Evolutionary conservation across 2,329 filamentous ascomycete genomes (phyloP).

Genomic region (Graphiopsis chlorocephala): DNA sequence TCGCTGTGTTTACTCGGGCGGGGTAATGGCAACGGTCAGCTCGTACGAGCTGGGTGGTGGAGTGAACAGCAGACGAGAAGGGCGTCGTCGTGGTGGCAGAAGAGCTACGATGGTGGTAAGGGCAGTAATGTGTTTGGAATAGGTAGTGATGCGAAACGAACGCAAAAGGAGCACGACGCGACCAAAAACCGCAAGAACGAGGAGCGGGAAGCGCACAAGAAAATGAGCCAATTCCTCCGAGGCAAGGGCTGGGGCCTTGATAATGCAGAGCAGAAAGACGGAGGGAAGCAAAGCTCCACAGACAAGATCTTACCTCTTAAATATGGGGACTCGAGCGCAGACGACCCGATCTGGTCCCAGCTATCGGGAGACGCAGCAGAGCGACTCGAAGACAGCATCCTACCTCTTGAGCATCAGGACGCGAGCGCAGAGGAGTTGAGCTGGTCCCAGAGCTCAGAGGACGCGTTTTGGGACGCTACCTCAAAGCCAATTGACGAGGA

Average conservation of each 20-base stretch:
- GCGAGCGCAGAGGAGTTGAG: neutral
- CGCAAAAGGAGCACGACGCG: neutral
- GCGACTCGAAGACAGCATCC: neutral
- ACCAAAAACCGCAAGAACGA: neutral
- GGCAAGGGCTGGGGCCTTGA: neutral
- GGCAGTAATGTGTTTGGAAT: neutral
- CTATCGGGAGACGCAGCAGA: neutral
- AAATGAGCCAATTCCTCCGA: neutral
- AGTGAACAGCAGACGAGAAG: neutral
- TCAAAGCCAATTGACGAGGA: neutral
- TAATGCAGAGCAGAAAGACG: neutral
- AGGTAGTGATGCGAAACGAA: neutral
- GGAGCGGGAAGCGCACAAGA: neutral
- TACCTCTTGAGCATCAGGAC: neutral
- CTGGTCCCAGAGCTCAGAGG: neutral
- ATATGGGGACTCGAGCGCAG: neutral
- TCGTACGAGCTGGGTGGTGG: neutral
- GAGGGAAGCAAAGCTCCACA: neutral
- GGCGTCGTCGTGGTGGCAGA: slow-evolving; percentile 1
- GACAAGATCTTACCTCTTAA: neutral
- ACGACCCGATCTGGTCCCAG: neutral
- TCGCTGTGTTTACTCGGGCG: slow-evolving; percentile 2
- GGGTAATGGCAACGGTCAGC: neutral
- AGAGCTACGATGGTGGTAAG: neutral
- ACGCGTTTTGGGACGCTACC: neutral